Percentiles rank a stretch among this genome's conserved stretches.
These are phyloP conservation scores for Fusarium cicatricum DNA, from an alignment of 2,329 filamentous ascomycete genomes.

Conservation along the genomic window DNA sequence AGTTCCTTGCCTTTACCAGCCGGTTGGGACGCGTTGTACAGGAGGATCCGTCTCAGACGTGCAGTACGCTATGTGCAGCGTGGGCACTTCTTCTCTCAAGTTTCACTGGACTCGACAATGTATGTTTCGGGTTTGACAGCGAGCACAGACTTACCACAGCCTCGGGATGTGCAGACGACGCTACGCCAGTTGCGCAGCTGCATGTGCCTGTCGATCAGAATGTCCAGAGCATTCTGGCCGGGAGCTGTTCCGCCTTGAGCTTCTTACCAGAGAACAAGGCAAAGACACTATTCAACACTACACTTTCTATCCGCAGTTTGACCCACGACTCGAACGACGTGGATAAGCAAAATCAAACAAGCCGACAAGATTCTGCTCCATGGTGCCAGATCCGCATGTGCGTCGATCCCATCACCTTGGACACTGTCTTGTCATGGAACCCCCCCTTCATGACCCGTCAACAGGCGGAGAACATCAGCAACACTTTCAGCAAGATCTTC, in stretches of 20 bases:
- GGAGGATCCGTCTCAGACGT: constrained; percentile 6
- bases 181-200: neutral
- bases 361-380: neutral
- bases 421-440: constrained; percentile 44
- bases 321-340: constrained; percentile 39
- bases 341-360: constrained; percentile 18
- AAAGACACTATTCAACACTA: constrained; percentile 55
- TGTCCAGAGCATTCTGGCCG: neutral
- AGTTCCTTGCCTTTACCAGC: constrained; percentile 2
- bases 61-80: constrained; percentile 15
- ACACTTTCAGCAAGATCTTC: constrained; percentile 60
- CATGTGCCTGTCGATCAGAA: constrained; percentile 11
- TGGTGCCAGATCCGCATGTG: constrained; percentile 34
- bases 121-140: constrained; percentile 29
- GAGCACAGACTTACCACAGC: constrained; percentile 1
- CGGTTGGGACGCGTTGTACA: neutral
- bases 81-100: constrained; percentile 31
- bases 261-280: neutral
- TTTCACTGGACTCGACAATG: constrained; percentile 34
- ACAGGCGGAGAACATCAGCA: constrained; percentile 56
- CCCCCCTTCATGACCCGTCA: constrained; percentile 50
- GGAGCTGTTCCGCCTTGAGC: neutral
- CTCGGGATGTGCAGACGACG: neutral
- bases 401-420: constrained; percentile 26
- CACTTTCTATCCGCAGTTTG: constrained; percentile 42